These are phyloP conservation scores for Glycine soja DNA, from an alignment of 306 rosid genomes.

Conservation along the genomic window DNA sequence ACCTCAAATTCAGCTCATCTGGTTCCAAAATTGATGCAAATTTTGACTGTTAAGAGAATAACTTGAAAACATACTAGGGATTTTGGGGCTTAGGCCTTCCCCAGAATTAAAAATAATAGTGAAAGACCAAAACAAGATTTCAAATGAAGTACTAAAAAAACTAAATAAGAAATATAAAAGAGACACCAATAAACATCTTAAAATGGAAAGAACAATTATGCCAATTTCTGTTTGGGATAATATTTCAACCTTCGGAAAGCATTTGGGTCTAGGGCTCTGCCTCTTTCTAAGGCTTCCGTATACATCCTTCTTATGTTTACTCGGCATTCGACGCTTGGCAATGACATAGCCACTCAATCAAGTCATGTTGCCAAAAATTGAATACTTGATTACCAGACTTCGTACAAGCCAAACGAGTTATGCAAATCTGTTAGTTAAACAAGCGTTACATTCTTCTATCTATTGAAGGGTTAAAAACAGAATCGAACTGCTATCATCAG, in stretches of 20 bases:
- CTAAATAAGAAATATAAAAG: background rate
- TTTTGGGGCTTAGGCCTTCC: background rate
- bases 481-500: slow-evolving; percentile 16
- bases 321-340: slow-evolving; percentile 18
- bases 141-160: background rate
- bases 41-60: background rate
- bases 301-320: slow-evolving; percentile 12
- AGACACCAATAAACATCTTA: background rate
- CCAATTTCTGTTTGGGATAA: background rate
- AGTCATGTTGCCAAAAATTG: slow-evolving; percentile 30
- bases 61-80: background rate
- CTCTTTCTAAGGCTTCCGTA: slow-evolving; percentile 22
- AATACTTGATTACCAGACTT: slow-evolving; percentile 35
- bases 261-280: background rate
- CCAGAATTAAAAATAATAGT: background rate
- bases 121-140: background rate
- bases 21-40: background rate
- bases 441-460: slow-evolving; percentile 29
- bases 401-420: slow-evolving; percentile 22
- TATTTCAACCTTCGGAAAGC: background rate
- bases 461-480: background rate
- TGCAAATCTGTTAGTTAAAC: slow-evolving; percentile 20
- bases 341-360: slow-evolving; percentile 7
- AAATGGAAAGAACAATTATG: background rate
- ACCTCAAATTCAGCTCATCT: background rate